Evolutionary conservation across 345 rosid species (phyloP), one percentile per base, ranked within the genome.

Genomic region (Lumnitzera littorea): DNA sequence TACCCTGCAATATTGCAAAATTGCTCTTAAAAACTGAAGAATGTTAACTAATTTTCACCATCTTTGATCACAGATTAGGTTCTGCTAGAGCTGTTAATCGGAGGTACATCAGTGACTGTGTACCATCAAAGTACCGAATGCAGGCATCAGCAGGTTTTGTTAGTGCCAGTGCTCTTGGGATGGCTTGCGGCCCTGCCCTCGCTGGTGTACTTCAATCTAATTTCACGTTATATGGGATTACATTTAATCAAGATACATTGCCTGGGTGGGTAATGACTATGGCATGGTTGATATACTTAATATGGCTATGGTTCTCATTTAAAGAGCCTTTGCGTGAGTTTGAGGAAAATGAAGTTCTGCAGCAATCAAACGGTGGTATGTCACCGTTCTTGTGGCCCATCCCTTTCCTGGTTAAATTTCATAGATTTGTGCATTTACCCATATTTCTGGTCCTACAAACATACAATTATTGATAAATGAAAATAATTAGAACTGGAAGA

Each of bases 161-260:
- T 67, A 95, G 99, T 82, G 99, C 99, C 67, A 95, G 99, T 86
- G 99, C 99, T 69, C 92, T 95, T 24, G 98, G 99, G 70, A 91
- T 95, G 99, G 99, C 99, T 50, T 91, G 96, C 77, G 99, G 99
- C 76, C 99, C 99, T 57, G 98, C 96, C 53, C 87, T 95, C 48
- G 99, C 98, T 55, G 99, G 96, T 68, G 63, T 95, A 62, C 96
- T 95, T 57, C 99, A 95, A 73, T 68, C 70, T n/a, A 77, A 85
- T 55, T 91, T 95, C 72, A 91, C 82, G 80, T 72, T 95, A 49
- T 86, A 76, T 77, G 82, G 81, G 72, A 50, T 95, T 0, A 91
- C 98, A 15, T 86, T 95, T 74, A 86, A 91, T 69, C 82, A 76
- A 68, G 67, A 72, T 50, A 95, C 99, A 61, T 78, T 91, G 71